Evolutionary conservation across 2,329 filamentous ascomycete species (phyloP).

Genomic region (Penicillium digitatum): DNA sequence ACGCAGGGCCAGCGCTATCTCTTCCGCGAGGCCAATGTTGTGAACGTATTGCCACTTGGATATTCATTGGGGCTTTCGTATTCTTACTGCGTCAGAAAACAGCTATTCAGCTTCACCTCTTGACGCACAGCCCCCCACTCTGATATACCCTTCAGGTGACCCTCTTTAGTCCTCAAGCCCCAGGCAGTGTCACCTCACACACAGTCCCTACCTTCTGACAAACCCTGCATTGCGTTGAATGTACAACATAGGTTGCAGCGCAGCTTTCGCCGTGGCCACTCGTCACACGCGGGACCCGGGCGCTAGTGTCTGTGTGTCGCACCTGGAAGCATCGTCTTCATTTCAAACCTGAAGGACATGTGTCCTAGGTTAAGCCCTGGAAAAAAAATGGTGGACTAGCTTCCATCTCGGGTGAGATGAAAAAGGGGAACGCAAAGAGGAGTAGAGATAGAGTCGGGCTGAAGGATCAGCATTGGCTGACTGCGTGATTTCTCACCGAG

Average conservation of each 20-base stretch:
- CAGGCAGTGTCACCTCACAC: constrained; percentile 16
- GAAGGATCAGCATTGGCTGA: neutral
- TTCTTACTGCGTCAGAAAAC: too few species aligned
- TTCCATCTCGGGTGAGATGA: neutral
- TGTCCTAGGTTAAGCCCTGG: neutral
- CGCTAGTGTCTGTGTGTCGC: constrained; percentile 1
- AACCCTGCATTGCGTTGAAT: constrained; percentile 47
- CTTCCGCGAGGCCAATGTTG: too few species aligned
- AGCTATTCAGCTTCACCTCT: constrained; percentile 2
- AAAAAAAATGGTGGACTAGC: neutral
- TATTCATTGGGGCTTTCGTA: neutral
- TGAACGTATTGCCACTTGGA: neutral
- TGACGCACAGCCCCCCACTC: constrained; percentile 5
- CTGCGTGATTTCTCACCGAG: neutral
- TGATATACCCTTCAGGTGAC: constrained; percentile 17
- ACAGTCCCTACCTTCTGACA: constrained; percentile 13
- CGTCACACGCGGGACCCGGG: constrained; percentile 20
- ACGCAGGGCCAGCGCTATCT: too few species aligned
- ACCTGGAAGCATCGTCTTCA: neutral
- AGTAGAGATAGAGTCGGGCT: neutral
- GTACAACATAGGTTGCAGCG: constrained; percentile 58
- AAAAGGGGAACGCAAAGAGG: neutral
- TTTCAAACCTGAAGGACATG: neutral
- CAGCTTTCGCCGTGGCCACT: constrained; percentile 52
- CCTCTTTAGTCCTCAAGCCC: constrained; percentile 18